Base-by-base conservation (phyloP, 768 basidiomycete genomes). In the Psilocybe subaeruginosa region DNA sequence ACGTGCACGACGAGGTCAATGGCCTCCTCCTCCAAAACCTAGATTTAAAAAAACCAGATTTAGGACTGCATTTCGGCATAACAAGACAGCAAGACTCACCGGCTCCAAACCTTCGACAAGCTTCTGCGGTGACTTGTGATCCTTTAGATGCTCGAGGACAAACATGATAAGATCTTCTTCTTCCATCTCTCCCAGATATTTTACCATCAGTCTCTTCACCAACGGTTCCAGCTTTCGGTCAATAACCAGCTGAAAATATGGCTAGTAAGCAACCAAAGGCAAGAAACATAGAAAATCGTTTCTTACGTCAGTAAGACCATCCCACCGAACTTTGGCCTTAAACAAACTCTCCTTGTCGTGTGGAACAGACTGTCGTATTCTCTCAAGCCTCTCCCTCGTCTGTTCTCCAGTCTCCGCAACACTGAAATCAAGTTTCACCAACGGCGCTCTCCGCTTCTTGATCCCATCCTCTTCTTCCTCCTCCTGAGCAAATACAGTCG, bases 21-120 rank as follows among this genome's bases (percentile, higher is more conserved):
- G 4, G 95, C 95, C 72, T 98, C 95, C 73, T 97, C 95, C 71
- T 95, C 95, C 37, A 98, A 80, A 3, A 97, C 93, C 95, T 97
- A 56, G 45, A 61, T 64, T 49, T 43, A 39, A 55, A 14, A 39
- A 33, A 43, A 27, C 31, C 4, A n/a, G 8, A 5, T 43, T 55
- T 27, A 52, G 30, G 14, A 45, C n/a, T 16, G 43, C 14, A 54
- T 39, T 45, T 33, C 3, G 12, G 33, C 8, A 17, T 9, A 33
- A 57, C 7, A 35, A n/a, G 30, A 11, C n/a, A 31, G 12, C 52
- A 59, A 50, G 39, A 83, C 95, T 70, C 76, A 97, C 96, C 61
- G 93, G 91, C 77, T 95, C 93, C 19, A 98, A 77, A 11, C 93
- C 95, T 68, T 97, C 96, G 8, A 94, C 85, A 2, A 98, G 81